phyloP scores from a whole-genome alignment of 176 grass and related monocot genomes.

The Carex parvula region DNA sequence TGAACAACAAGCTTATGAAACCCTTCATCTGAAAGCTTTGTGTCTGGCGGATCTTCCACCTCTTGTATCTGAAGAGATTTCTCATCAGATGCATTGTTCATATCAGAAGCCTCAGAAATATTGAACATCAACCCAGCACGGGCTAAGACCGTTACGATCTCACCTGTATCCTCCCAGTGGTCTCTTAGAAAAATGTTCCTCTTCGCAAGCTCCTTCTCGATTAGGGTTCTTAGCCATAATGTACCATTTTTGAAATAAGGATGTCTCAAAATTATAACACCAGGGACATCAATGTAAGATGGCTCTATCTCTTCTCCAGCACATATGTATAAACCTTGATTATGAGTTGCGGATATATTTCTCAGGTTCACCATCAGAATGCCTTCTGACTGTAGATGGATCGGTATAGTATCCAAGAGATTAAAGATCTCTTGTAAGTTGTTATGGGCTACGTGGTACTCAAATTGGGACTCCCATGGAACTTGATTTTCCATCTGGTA shows the following conservation, averaged over 20 bases:
- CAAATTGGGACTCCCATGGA: conserved; percentile 85
- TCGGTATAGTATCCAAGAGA: conserved; percentile 62
- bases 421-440: conserved; percentile 42
- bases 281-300: conserved; percentile 58
- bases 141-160: conserved; percentile 68
- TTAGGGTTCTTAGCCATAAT: conserved; percentile 55
- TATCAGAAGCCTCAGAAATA: conserved; percentile 31
- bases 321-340: conserved; percentile 63
- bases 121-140: conserved; percentile 58
- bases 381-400: conserved; percentile 52
- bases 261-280: conserved; percentile 66
- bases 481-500: conserved; percentile 43
- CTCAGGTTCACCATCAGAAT: conserved; percentile 63
- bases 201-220: conserved; percentile 74
- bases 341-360: conserved; percentile 36
- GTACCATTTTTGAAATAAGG: conserved; percentile 45
- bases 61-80: conserved; percentile 30
- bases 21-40: conserved; percentile 44
- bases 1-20: conserved; percentile 65
- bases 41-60: conserved; percentile 35
- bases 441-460: conserved; percentile 70
- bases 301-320: conserved; percentile 68
- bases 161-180: conserved; percentile 59
- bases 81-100: conserved; percentile 12
- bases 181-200: conserved; percentile 79